These are phyloP conservation scores for Ceratocystis cacaofunesta DNA, from an alignment of 2,329 filamentous ascomycete species.

Conservation along the genomic window DNA sequence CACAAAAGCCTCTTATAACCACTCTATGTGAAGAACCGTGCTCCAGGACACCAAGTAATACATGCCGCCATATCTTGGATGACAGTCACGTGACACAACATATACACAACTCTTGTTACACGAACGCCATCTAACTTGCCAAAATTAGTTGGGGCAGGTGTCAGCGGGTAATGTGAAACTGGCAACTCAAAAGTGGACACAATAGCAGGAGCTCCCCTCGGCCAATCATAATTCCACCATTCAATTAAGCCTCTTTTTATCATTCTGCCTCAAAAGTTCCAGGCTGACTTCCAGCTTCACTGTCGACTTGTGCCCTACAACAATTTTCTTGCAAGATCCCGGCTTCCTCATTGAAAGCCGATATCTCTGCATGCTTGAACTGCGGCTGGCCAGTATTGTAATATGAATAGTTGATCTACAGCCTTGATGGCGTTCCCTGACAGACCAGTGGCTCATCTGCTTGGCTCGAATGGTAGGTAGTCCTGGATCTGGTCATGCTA, in stretches of 20 bases:
- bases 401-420: constrained; percentile 2
- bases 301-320: background rate
- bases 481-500: background rate
- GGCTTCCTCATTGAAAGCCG: background rate
- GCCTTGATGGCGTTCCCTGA: constrained; percentile 32
- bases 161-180: background rate
- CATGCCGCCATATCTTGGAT: background rate
- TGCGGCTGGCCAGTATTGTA: background rate
- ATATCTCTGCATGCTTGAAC: background rate
- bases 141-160: background rate
- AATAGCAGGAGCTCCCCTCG: background rate
- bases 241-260: background rate
- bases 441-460: constrained; percentile 38
- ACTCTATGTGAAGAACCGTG: background rate
- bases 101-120: background rate
- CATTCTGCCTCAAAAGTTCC: background rate
- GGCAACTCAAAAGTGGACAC: background rate
- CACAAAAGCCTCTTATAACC: background rate
- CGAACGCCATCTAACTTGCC: background rate
- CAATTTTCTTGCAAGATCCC: background rate
- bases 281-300: background rate
- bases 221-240: background rate
- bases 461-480: constrained; percentile 42
- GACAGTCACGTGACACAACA: background rate
- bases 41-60: no score